Evolutionary conservation across 2,329 filamentous ascomycete genomes (phyloP).

Genomic region (Thielaviopsis punctulata): DNA sequence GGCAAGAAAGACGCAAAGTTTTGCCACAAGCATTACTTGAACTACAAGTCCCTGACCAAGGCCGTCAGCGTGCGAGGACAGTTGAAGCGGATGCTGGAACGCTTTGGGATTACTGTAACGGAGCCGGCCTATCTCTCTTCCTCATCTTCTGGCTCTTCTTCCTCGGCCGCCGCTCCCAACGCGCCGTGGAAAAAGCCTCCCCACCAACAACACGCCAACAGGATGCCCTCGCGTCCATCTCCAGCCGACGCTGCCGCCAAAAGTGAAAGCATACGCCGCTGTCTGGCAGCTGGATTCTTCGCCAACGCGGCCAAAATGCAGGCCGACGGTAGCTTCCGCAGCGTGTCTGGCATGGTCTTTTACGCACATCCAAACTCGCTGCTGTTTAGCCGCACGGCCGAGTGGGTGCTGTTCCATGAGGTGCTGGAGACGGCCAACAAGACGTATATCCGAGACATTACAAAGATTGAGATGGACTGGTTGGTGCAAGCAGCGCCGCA

Average conservation of each 20-base stretch:
- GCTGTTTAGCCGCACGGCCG: constrained; percentile 91
- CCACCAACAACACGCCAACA: background rate
- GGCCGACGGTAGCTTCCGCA: constrained; percentile 74
- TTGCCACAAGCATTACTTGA: constrained; percentile 73
- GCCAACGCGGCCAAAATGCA: constrained; percentile 89
- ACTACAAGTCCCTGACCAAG: constrained; percentile 66
- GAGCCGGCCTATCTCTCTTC: constrained; percentile 31
- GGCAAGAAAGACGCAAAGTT: constrained; percentile 73
- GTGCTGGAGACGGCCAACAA: constrained; percentile 79
- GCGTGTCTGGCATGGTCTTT: constrained; percentile 63
- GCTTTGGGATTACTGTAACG: constrained; percentile 56
- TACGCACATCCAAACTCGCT: constrained; percentile 83
- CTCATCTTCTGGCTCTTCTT: background rate
- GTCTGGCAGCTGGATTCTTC: constrained; percentile 81
- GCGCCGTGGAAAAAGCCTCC: background rate
- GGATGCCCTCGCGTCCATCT: constrained; percentile 1
- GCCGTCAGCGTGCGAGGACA: constrained; percentile 79
- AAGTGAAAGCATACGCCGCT: constrained; percentile 62
- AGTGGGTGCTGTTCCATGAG: constrained; percentile 94
- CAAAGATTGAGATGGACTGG: constrained; percentile 89
- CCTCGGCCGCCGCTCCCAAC: background rate
- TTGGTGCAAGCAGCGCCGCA: constrained; percentile 73
- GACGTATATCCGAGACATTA: constrained; percentile 78
- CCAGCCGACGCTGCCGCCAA: constrained; percentile 17
- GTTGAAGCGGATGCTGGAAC: constrained; percentile 70